phyloP scores from a whole-genome alignment of 1,284 basidiomycete genomes.

The Ganoderma resinaceum region DNA sequence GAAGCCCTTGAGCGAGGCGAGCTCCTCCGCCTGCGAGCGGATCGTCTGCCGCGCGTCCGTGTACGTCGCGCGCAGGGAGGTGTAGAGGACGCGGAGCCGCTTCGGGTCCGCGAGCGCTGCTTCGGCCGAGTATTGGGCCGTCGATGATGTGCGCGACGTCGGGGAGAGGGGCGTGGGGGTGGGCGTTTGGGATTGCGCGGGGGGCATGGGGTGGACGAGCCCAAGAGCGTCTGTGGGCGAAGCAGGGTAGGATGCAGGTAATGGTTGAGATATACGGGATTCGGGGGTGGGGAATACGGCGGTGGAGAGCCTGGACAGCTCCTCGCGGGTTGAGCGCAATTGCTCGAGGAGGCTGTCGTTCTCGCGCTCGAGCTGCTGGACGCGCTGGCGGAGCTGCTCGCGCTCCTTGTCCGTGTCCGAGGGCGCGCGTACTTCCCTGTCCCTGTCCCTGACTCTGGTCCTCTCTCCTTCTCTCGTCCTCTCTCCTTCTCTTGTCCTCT shows the following conservation, averaged over 20 bases:
- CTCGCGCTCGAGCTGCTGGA: constrained; percentile 38
- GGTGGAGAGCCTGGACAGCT: constrained; percentile 28
- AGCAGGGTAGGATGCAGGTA: constrained; percentile 8
- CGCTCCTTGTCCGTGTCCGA: constrained; percentile 31
- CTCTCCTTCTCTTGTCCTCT: constrained; percentile 29
- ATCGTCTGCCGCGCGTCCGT: constrained; percentile 28
- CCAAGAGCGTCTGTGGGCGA: constrained; percentile 14
- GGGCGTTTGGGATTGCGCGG: constrained; percentile 16
- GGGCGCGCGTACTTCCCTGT: constrained; percentile 21
- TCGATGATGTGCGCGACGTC: constrained; percentile 12
- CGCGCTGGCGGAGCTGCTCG: constrained; percentile 35
- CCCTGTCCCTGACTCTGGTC: constrained; percentile 30
- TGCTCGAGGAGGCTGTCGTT: constrained; percentile 36
- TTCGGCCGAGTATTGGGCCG: constrained; percentile 30
- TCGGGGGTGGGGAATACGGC: constrained; percentile 25
- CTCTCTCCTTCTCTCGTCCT: constrained; percentile 30
- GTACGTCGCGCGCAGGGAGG: constrained; percentile 28
- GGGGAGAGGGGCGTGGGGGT: constrained; percentile 20
- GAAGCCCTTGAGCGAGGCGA: constrained; percentile 44
- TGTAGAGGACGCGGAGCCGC: constrained; percentile 31
- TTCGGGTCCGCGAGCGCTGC: constrained; percentile 29
- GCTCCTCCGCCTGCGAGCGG: constrained; percentile 41
- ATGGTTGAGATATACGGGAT: constrained; percentile 21
- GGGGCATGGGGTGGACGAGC: constrained; percentile 13
- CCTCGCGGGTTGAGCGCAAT: constrained; percentile 30